Evolutionary conservation across 164 flowering plant species (phyloP), one percentile per base, ranked within the genome.

Genomic region (Paratinospora sagittata): DNA sequence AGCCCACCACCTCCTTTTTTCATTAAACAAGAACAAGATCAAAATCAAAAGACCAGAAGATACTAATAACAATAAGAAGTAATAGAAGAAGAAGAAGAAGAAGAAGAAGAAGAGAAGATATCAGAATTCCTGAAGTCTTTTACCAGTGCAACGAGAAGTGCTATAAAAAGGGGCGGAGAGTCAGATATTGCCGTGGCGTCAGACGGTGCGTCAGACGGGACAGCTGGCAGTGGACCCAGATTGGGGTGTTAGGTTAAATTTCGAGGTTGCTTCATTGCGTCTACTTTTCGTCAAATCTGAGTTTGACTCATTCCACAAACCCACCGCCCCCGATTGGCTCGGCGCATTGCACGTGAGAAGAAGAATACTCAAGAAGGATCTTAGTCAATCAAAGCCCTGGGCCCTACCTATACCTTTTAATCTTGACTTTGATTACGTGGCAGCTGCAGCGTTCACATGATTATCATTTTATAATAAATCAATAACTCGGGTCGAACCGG

Each of bases 221-320:
- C 80, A 80, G 69, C 26, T 80, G 76, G 70, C 43, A 55, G 76
- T 67, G 19, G 71, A 66, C 23, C 72, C 72, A 16, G 6, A 2
- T n/a, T n/a, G n/a, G n/a, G n/a, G n/a, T n/a, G n/a, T n/a, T n/a
- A n/a, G n/a, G n/a, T n/a, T n/a, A n/a, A n/a, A n/a, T n/a, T n/a
- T n/a, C n/a, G n/a, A n/a, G n/a, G n/a, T n/a, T n/a, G n/a, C n/a
- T n/a, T n/a, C 23, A 3, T 14, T 68, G 57, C 75, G 77, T 74
- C 75, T 68, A 41, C 72, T 17, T 27, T 67, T 68, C 60, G 77
- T 74, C 82, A 79, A 79, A 72, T 21, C 45, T 8, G 37, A 70
- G 81, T 65, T 81, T 82, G 88, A 85, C 85, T 74, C 72, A 72
- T 49, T 70, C 84, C 33, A 65, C 23, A 70, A 67, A 77, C 55